A percentile compares a stretch with the other conserved stretches of the same genome.
Evolutionary conservation across 352 stramenopile species (phyloP).

Genomic region (Blastocystis sp.): DNA sequence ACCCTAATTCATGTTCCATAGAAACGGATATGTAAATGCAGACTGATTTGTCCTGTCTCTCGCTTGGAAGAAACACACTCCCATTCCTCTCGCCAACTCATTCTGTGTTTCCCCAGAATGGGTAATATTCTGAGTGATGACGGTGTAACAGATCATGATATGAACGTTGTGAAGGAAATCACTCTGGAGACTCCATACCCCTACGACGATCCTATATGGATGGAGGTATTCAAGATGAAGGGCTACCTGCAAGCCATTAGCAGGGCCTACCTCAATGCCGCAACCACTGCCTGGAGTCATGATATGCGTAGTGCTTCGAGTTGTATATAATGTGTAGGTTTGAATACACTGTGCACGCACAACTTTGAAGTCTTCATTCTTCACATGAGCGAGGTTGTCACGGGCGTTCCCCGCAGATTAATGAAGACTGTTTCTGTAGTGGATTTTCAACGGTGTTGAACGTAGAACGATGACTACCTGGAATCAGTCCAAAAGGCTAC

Average conservation of each 20-base stretch:
- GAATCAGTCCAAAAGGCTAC: constrained; percentile 39
- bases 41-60: neutral
- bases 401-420: constrained; percentile 27
- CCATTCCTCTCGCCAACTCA: too few species aligned
- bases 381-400: constrained; percentile 55
- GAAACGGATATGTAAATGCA: too few species aligned
- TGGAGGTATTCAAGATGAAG: constrained; percentile 13
- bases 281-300: constrained; percentile 1
- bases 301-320: constrained; percentile 2
- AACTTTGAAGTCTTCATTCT: constrained; percentile 47
- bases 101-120: neutral
- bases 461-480: constrained; percentile 64
- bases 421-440: constrained; percentile 34
- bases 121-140: constrained; percentile 38
- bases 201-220: constrained; percentile 35
- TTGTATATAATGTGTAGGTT: neutral
- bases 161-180: constrained; percentile 35
- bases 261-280: constrained; percentile 12
- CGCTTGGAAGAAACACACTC: neutral
- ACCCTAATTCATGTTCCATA: neutral
- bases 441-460: neutral
- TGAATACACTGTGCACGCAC: constrained; percentile 6
- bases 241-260: constrained; percentile 39
- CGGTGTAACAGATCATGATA: neutral
- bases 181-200: neutral